Conservation (phyloP, 2,329 filamentous ascomycete genomes). For the Fusarium falciforme region DNA sequence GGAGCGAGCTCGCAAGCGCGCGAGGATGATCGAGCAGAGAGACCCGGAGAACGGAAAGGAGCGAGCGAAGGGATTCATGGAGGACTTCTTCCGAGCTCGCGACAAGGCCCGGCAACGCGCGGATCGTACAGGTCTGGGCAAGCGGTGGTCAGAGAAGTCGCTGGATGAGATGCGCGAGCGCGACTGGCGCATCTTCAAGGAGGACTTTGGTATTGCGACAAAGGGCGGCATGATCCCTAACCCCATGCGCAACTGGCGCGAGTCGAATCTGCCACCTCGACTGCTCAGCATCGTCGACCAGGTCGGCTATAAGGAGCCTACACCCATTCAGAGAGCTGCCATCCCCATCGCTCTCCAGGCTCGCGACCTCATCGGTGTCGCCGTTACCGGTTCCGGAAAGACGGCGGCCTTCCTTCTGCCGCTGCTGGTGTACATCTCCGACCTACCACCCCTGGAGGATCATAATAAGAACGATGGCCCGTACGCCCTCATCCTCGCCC, state of each 20-base stretch:
- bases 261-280: conserved; percentile 81
- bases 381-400: conserved; percentile 98
- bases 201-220: conserved; percentile 96
- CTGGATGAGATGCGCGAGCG: conserved; percentile 94
- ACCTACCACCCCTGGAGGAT: conserved; percentile 86
- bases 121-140: conserved; percentile 80
- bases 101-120: conserved; percentile 77
- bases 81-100: conserved; percentile 77
- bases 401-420: conserved; percentile 95
- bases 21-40: conserved; percentile 77
- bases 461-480: conserved; percentile 93
- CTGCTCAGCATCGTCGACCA: conserved; percentile 84
- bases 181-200: conserved; percentile 99
- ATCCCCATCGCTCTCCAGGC: conserved; percentile 95
- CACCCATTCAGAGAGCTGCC: conserved; percentile 90
- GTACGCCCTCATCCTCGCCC: conserved; percentile 96
- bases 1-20: conserved; percentile 65
- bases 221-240: conserved; percentile 94
- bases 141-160: conserved; percentile 95
- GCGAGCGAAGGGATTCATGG: conserved; percentile 82
- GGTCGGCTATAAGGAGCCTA: conserved; percentile 92
- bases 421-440: conserved; percentile 92
- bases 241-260: conserved; percentile 94
- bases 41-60: conserved; percentile 81
- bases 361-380: conserved; percentile 96